These are phyloP conservation scores for Wallacemonas sp. DNA, from an alignment of 208 protist species.

Conservation along the genomic window DNA sequence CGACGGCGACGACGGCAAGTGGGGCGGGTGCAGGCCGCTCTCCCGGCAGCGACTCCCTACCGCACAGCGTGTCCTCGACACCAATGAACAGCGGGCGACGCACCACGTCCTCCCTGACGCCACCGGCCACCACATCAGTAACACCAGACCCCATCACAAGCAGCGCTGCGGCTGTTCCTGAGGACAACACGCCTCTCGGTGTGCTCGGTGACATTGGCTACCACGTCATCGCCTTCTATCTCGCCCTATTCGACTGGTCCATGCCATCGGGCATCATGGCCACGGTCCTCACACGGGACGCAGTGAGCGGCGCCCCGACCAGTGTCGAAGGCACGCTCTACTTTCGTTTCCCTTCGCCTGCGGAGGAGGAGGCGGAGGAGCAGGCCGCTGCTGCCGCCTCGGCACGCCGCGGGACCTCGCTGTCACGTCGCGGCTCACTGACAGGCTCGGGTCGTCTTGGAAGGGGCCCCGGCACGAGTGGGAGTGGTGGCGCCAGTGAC, in stretches of 20 bases:
- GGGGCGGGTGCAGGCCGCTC: no score
- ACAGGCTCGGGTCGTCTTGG: not conserved
- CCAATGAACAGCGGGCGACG: not conserved
- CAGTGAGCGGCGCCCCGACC: conserved; percentile 2
- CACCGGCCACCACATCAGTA: not conserved
- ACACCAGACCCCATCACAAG: no score
- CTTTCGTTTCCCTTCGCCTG: conserved; percentile 13
- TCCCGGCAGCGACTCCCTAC: no score
- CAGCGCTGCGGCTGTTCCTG: not conserved
- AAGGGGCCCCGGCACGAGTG: not conserved
- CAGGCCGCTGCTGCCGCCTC: not conserved
- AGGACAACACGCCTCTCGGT: conserved; percentile 8
- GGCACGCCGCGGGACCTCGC: not conserved
- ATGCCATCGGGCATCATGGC: conserved; percentile 26
- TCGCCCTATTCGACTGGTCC: conserved; percentile 22
- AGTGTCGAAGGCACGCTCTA: conserved; percentile 28
- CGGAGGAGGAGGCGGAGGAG: not conserved
- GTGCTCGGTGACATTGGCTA: conserved; percentile 38
- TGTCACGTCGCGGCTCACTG: not conserved
- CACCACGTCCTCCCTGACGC: not conserved
- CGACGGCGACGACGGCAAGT: not conserved
- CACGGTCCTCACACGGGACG: conserved; percentile 14
- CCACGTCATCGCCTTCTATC: conserved; percentile 21
- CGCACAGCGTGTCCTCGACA: not conserved
- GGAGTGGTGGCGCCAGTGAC: not conserved